A percentile compares a stretch with the other conserved stretches of the same genome.
phyloP scores from a whole-genome alignment of 129 eudicot genomes.

The Calendula officinalis region DNA sequence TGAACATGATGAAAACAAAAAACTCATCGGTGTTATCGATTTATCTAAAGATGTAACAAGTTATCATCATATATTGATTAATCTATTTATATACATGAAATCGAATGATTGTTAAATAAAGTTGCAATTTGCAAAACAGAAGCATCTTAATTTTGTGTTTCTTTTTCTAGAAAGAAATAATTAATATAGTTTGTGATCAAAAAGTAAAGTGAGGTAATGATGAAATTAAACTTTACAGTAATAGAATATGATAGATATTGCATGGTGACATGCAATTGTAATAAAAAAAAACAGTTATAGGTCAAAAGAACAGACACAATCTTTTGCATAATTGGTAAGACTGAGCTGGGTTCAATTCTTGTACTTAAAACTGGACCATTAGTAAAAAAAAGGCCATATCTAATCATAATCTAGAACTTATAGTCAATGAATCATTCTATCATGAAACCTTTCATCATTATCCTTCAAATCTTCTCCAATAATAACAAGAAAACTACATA shows the following conservation, averaged over 20 bases:
- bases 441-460: constrained; percentile 35
- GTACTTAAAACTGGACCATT: constrained; percentile 38
- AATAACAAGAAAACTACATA: constrained; percentile 17
- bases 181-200: not conserved
- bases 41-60: not conserved
- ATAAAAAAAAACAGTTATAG: constrained; percentile 27
- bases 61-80: no score
- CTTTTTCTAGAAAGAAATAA: constrained; percentile 2
- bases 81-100: not conserved
- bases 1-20: not conserved
- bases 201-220: constrained; percentile 33
- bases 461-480: not conserved
- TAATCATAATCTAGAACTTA: constrained; percentile 19
- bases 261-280: constrained; percentile 45
- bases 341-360: constrained; percentile 45
- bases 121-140: not conserved
- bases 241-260: constrained; percentile 36
- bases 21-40: not conserved
- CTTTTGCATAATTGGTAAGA: constrained; percentile 37
- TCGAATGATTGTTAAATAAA: not conserved
- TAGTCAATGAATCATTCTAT: constrained; percentile 31
- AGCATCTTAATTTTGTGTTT: not conserved
- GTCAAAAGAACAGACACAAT: constrained; percentile 43
- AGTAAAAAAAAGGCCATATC: constrained; percentile 31
- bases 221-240: constrained; percentile 29